phyloP scores from a whole-genome alignment of 768 basidiomycete genomes.

The Galerina sulciceps region DNA sequence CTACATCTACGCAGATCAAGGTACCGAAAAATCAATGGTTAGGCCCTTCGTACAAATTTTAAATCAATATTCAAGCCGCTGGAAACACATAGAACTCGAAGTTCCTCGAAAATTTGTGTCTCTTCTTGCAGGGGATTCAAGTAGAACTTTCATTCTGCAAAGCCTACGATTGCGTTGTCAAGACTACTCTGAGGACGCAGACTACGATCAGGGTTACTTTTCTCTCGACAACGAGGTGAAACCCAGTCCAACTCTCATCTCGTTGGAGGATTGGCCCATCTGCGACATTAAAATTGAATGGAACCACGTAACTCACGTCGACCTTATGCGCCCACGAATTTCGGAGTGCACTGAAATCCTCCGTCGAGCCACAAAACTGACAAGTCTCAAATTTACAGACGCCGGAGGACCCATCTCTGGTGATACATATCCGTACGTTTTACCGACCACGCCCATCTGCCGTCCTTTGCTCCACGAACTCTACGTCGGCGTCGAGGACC shows the following conservation, averaged over 20 bases:
- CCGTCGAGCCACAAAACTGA: neutral
- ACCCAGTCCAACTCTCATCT: neutral
- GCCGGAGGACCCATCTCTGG: too few relatives aligned
- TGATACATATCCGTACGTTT: neutral
- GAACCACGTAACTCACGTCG: neutral
- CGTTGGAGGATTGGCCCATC: neutral
- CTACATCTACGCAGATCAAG: neutral
- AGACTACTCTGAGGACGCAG: neutral
- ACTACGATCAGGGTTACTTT: neutral
- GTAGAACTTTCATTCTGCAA: neutral
- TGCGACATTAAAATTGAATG: neutral
- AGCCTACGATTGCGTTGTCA: neutral
- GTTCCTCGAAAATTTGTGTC: neutral
- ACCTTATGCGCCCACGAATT: neutral
- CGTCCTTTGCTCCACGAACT: too few relatives aligned
- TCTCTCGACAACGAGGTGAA: neutral
- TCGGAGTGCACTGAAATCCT: neutral
- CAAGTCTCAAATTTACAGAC: too few relatives aligned
- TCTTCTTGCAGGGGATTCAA: neutral
- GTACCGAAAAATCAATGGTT: too few relatives aligned
- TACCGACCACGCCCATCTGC: too few relatives aligned
- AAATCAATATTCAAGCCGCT: neutral
- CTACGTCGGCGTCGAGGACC: too few relatives aligned
- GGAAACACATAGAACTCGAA: neutral
- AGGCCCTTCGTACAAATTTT: neutral